These are phyloP conservation scores for Triticum monococcum DNA, from an alignment of 176 grass and related monocot genomes.

Conservation along the genomic window DNA sequence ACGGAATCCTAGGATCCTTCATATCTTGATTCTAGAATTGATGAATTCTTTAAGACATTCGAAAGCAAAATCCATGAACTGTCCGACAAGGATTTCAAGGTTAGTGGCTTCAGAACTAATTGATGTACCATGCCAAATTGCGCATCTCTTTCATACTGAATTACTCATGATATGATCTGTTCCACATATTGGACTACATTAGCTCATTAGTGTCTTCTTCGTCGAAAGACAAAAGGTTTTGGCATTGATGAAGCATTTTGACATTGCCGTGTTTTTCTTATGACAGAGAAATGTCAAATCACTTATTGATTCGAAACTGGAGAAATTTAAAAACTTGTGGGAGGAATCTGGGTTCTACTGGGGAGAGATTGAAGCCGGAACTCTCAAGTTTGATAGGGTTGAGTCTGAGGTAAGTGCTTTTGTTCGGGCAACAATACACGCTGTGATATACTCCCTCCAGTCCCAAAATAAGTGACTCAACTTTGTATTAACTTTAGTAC, in stretches of 20 bases:
- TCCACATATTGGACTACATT: not conserved
- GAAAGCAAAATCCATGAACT: constrained; percentile 78
- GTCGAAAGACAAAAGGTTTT: not conserved
- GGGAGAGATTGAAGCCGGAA: constrained; percentile 73
- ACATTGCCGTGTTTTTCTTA: constrained; percentile 12
- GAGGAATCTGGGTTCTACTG: constrained; percentile 73
- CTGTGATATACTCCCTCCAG: too few relatives aligned
- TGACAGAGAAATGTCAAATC: constrained; percentile 73
- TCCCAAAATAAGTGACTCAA: too few relatives aligned
- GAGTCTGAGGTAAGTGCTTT: constrained; percentile 59
- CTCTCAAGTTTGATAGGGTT: constrained; percentile 69
- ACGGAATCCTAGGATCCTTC: constrained; percentile 58
- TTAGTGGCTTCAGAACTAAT: constrained; percentile 34
- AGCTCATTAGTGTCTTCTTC: not conserved
- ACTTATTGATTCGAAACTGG: constrained; percentile 76
- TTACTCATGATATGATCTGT: not conserved
- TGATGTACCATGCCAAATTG: not conserved
- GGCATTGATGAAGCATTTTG: not conserved
- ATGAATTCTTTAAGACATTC: constrained; percentile 80
- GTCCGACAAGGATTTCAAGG: constrained; percentile 81
- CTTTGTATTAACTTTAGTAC: too few relatives aligned
- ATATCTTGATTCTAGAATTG: constrained; percentile 73
- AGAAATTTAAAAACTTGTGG: constrained; percentile 95
- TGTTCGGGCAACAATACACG: not conserved
- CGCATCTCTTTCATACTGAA: not conserved